Conservation (phyloP, 148 eudicot species). For the Diospyros lotus region DNA sequence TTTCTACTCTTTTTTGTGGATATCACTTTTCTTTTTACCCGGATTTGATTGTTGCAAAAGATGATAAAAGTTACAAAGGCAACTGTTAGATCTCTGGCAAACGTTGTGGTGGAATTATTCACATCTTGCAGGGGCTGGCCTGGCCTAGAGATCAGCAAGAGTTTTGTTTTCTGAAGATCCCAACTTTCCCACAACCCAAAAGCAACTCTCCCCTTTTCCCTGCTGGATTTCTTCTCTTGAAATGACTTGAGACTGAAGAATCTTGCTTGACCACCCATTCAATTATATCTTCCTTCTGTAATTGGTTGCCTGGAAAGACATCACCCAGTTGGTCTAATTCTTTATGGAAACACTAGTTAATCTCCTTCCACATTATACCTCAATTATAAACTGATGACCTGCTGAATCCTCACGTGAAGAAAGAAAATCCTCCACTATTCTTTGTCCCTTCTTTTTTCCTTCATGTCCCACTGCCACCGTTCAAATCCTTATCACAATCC, state of each 20-base stretch:
- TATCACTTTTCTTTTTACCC: too few species aligned
- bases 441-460: constrained; percentile 8
- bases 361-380: background rate
- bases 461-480: constrained; percentile 3
- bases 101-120: background rate
- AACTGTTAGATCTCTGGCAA: background rate
- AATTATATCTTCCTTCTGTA: background rate
- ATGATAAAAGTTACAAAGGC: background rate
- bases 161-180: background rate
- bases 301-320: constrained; percentile 1
- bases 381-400: background rate
- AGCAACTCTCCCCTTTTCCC: constrained; percentile 13
- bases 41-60: constrained; percentile 8
- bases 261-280: background rate
- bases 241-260: constrained; percentile 16
- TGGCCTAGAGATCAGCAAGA: too few species aligned
- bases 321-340: background rate
- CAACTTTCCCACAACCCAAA: constrained; percentile 7
- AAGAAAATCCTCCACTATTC: constrained; percentile 16
- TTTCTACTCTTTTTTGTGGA: background rate
- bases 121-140: background rate
- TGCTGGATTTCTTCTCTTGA: constrained; percentile 9
- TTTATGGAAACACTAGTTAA: background rate
- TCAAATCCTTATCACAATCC: constrained; percentile 17
- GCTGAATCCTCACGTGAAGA: constrained; percentile 17